Evolutionary conservation across 179 eudicot genomes (phyloP), one percentile per base, ranked within the genome.

Genomic region (Patellifolia procumbens): DNA sequence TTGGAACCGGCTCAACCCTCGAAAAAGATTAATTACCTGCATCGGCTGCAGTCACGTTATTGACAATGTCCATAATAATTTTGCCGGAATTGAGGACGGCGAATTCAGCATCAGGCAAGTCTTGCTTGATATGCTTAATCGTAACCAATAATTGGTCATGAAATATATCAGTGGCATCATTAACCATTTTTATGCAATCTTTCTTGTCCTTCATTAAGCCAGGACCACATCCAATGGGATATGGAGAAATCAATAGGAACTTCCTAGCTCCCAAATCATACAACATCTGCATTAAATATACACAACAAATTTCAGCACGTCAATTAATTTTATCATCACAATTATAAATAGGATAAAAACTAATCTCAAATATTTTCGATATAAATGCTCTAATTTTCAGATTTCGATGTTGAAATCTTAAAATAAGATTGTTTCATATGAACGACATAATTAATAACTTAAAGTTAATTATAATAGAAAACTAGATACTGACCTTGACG

Each of bases 21-120:
- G n/a, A 37, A 37, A 37, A 37, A 37, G 42, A n/a, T n/a, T n/a
- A n/a, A n/a, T 37, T 66, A 20, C 78, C 78, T 75, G 71, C 37
- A 5, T 59, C 39, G 81, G 87, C 91, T 78, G 48, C 19, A 0
- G 68, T 31, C 24, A 73, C 6, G 4, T 89, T 86, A 43, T 39
- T 68, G 29, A 89, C 82, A 67, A 86, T 71, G n/a, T 89, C 85
- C 43, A 46, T 34, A 43, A 89, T 71, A 45, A 86, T 48, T 53
- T 87, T 79, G 81, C 75, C 83, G 0, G 89, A 62, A 35, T 89
- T 81, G 60, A 89, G 84, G 20, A 70, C 77, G 42, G 80, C 82
- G 13, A 81, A 77, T 63, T 76, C 75, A 16, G 89, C 78, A 52
- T 72, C 87, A 31, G 88, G 90, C 82, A 89, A 59, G 19, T 80